phyloP scores from a whole-genome alignment of 305 asterid species.

The Fraxinus velutina region DNA sequence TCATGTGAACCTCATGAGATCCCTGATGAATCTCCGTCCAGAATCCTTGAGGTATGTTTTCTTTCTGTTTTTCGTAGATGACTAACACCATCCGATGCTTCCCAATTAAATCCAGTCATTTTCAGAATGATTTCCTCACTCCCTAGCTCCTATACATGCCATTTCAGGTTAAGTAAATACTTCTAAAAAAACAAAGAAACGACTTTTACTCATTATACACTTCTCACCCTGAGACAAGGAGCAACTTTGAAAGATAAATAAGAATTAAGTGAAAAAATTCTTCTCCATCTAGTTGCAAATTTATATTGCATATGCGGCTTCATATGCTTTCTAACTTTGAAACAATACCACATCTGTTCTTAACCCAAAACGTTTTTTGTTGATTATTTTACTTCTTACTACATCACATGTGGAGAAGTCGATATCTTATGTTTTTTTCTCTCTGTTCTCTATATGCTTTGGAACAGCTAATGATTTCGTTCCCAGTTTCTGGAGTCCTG shows the following conservation, averaged over 20 bases:
- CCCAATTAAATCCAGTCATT: background rate
- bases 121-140: background rate
- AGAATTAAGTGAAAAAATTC: conserved; percentile 1
- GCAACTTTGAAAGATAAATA: conserved; percentile 12
- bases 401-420: conserved; percentile 9
- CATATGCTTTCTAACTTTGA: background rate
- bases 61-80: conserved; percentile 14
- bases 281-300: conserved; percentile 19
- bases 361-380: conserved; percentile 8
- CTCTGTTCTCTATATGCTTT: conserved; percentile 19
- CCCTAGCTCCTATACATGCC: background rate
- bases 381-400: background rate
- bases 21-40: conserved; percentile 46
- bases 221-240: conserved; percentile 10
- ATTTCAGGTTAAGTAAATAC: background rate
- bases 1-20: conserved; percentile 38
- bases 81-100: background rate
- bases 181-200: background rate
- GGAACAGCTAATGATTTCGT: conserved; percentile 68
- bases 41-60: conserved; percentile 59
- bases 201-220: background rate
- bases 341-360: conserved; percentile 4
- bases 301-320: conserved; percentile 2
- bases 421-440: conserved; percentile 18
- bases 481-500: conserved; percentile 46